Evolutionary conservation across 345 rosid genomes (phyloP).

Genomic region (Boechera stricta): DNA sequence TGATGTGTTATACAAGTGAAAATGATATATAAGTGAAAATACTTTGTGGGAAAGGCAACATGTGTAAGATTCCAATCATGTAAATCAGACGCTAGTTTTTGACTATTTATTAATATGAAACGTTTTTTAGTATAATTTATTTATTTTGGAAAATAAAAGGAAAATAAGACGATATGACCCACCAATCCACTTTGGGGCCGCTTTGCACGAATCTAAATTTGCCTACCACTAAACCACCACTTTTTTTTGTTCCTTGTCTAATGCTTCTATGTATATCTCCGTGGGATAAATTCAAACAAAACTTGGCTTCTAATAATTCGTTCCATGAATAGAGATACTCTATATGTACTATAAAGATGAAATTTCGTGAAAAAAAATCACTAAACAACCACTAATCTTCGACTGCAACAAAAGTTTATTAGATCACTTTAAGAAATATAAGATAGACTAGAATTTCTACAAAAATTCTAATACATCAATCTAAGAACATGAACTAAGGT

Average conservation of each 20-base stretch:
- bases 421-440: no score
- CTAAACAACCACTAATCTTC: no score
- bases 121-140: neutral
- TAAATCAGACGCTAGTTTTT: slow-evolving; percentile 41
- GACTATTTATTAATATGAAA: slow-evolving; percentile 6
- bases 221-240: slow-evolving; percentile 33
- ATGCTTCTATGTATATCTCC: neutral
- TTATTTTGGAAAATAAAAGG: neutral
- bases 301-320: neutral
- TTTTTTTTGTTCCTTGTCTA: slow-evolving; percentile 12
- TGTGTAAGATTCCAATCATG: slow-evolving; percentile 35
- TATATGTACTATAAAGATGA: no score
- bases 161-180: slow-evolving; percentile 1
- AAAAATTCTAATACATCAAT: no score
- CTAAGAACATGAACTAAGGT: no score
- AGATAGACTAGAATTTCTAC: no score
- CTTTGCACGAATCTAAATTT: slow-evolving; percentile 24
- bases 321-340: no score
- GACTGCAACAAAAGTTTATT: no score
- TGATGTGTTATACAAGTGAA: slow-evolving; percentile 1
- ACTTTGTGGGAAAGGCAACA: slow-evolving; percentile 30
- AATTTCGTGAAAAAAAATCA: no score
- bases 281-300: neutral
- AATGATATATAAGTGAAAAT: slow-evolving; percentile 1
- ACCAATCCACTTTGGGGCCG: slow-evolving; percentile 3